phyloP scores from a whole-genome alignment of 345 rosid species.

The Eutrema japonicum region DNA sequence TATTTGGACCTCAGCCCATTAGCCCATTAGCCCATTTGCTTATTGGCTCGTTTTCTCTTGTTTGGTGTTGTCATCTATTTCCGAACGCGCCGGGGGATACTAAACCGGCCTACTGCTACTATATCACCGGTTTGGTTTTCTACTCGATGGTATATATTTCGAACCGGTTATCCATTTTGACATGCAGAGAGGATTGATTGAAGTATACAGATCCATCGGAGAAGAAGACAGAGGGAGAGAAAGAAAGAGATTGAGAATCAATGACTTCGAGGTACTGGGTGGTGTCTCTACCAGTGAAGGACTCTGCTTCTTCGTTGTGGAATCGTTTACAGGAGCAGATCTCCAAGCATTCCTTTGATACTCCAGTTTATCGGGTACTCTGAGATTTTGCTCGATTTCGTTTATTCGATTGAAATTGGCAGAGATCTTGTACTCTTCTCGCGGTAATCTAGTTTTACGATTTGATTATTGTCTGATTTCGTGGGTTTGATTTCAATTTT shows the following conservation, averaged over 20 bases:
- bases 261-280: conserved; percentile 96
- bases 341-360: conserved; percentile 94
- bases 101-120: conserved; percentile 29
- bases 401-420: neutral
- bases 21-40: too few species aligned
- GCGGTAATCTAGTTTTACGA: neutral
- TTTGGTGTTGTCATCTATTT: too few species aligned
- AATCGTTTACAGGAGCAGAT: conserved; percentile 82
- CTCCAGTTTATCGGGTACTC: conserved; percentile 90
- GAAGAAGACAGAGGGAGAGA: conserved; percentile 27
- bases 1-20: conserved; percentile 15
- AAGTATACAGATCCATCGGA: conserved; percentile 40
- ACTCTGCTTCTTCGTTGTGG: conserved; percentile 80
- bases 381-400: conserved; percentile 8
- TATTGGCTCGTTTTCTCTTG: too few species aligned
- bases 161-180: conserved; percentile 45
- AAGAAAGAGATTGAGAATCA: conserved; percentile 24
- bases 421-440: conserved; percentile 20
- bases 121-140: conserved; percentile 26
- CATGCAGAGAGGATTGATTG: conserved; percentile 39
- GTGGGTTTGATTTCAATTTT: conserved; percentile 14
- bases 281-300: conserved; percentile 87
- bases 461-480: neutral
- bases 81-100: conserved; percentile 22
- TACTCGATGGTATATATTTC: neutral